These are phyloP conservation scores for Ophiostoma himal-ulmi DNA, from an alignment of 2,329 filamentous ascomycete species.

Conservation along the genomic window DNA sequence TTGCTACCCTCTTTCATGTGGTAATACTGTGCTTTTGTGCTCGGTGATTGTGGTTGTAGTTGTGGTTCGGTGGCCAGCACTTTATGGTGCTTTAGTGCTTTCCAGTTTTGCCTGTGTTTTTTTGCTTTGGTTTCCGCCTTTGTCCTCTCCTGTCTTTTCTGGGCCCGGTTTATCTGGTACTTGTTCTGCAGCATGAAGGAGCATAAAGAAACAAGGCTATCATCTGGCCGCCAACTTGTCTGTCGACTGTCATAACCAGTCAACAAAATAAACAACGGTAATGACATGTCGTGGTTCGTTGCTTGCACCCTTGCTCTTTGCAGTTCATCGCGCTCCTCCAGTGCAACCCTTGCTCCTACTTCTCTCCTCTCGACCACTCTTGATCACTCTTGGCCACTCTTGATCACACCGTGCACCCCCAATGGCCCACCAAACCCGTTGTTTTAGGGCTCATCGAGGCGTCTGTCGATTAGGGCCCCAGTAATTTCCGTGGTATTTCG, in stretches of 20 bases:
- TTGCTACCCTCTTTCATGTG: conserved; percentile 5
- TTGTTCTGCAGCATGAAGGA: background rate
- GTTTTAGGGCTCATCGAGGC: background rate
- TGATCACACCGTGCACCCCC: background rate
- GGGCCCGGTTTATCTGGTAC: background rate
- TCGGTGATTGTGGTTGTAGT: background rate
- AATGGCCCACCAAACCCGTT: background rate
- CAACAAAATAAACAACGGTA: too few species aligned
- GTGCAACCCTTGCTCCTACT: background rate
- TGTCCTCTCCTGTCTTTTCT: background rate
- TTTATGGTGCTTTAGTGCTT: background rate
- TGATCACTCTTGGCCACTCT: background rate
- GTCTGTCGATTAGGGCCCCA: background rate
- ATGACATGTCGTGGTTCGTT: background rate
- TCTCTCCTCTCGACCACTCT: background rate
- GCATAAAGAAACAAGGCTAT: background rate
- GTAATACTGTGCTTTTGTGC: background rate
- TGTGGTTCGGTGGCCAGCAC: background rate
- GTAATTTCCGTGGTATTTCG: background rate
- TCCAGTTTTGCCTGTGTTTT: background rate
- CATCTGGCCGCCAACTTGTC: background rate
- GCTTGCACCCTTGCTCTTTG: background rate
- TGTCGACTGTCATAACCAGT: background rate
- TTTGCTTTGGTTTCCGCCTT: background rate
- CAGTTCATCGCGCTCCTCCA: background rate